Percentiles rank a stretch among this genome's conserved stretches.
Conservation (phyloP, 192 early-diverging fungal species). For the Coemansia sp. region DNA sequence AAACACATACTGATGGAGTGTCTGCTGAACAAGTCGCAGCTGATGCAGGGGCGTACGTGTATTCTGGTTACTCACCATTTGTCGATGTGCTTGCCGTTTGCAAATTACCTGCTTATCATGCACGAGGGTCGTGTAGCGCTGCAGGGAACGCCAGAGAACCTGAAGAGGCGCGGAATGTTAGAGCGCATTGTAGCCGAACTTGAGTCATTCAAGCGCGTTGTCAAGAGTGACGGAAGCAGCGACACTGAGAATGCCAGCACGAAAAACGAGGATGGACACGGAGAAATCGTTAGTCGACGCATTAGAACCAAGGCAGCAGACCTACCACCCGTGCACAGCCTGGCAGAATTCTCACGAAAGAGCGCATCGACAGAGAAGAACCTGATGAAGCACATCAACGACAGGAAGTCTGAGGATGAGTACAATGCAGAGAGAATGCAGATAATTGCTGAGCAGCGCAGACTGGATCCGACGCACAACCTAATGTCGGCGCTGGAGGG, state of each 20-base stretch:
- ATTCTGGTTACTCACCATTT: slow-evolving; percentile 87
- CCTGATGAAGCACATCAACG: slow-evolving; percentile 28
- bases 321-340: slow-evolving; percentile 31
- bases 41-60: slow-evolving; percentile 72
- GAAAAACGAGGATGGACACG: neutral
- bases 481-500: slow-evolving; percentile 28
- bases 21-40: slow-evolving; percentile 58
- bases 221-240: neutral
- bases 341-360: slow-evolving; percentile 25
- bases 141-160: slow-evolving; percentile 51
- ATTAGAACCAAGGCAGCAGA: neutral
- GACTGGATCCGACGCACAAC: slow-evolving; percentile 29
- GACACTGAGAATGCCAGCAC: slow-evolving; percentile 28
- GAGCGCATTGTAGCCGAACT: slow-evolving; percentile 20
- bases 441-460: slow-evolving; percentile 37
- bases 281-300: neutral
- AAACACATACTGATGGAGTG: slow-evolving; percentile 80
- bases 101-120: slow-evolving; percentile 60
- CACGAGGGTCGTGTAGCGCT: slow-evolving; percentile 62
- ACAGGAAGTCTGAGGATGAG: slow-evolving; percentile 26
- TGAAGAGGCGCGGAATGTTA: slow-evolving; percentile 48
- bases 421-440: slow-evolving; percentile 20
- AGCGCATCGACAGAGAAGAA: slow-evolving; percentile 10
- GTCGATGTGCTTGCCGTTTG: slow-evolving; percentile 59
- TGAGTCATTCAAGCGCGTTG: slow-evolving; percentile 7